Evolutionary conservation across 495 filamentous ascomycete species (phyloP), one percentile per base, ranked within the genome.

Genomic region (Penicillium salamii): DNA sequence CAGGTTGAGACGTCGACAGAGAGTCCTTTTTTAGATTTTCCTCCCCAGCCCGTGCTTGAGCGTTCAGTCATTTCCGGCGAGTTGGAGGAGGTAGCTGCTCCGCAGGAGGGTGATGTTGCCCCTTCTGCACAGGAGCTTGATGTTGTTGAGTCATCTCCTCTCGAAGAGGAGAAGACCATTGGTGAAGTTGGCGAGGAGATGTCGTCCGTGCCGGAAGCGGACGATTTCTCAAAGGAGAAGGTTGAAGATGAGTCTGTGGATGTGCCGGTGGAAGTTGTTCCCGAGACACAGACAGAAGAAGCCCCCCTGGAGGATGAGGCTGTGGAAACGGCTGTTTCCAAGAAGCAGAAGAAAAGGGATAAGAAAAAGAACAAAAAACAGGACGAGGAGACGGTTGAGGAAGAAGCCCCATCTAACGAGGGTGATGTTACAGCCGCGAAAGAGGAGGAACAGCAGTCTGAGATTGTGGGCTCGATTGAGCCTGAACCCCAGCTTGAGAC

Each of bases 1-100:
- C 71, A 76, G 72, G 71, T 75, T 71, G 71, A 73, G 60, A 58
- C 65, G 49, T 61, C 62, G 62, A 36, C 52, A 67, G 63, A 67
- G 52, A 62, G 49, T 57, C 55, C 18, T 66, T 62, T 63, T 62
- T 67, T 55, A 59, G 59, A 62, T 58, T 67, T 50, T 67, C 63
- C 59, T 62, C 54, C 66, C 68, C 65, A 59, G 24, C 55, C 55
- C 60, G 63, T 61, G 55, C 63, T 55, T 73, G 62, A 70, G 50
- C 56, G 51, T 52, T 50, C 39, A 23, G 29, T 59, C 55, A 41
- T 56, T 35, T 59, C 57, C 55, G 49, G 36, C 42, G 60, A 67
- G 42, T 33, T 35, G 42, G 45, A 9, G 47, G 45, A 54, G 45
- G 46, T 18, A 33, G 42, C 37, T 50, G 41, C 19, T 46, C 46